Base-by-base conservation (phyloP, 176 grass and related monocot genomes). In the Saccharum spontaneum region DNA sequence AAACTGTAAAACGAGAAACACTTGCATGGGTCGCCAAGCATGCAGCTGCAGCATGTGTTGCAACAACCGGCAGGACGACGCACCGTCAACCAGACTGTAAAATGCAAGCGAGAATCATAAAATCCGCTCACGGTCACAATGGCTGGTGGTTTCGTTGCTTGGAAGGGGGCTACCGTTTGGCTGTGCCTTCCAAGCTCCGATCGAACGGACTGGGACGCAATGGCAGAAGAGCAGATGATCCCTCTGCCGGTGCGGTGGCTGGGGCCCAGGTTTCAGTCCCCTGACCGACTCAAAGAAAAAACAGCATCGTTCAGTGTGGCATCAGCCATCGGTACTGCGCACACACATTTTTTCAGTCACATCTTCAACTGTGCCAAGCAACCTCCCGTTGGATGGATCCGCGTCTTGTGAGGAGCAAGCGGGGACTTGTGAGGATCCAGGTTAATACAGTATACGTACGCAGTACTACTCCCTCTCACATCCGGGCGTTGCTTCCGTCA, bases 241-340 rank as follows among this genome's bases (percentile, higher is more conserved):
- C 26, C 16, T 23, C 14, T 59, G 30, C 43, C 52, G 52, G 54
- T 57, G 54, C 73, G 44, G 54, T 24, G 83, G 78, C 18, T 8
- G 45, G 66, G 16, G 49, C 55, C 79, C 79, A 1, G 18, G 73
- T n/a, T 49, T 81, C 82, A 81, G 88, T 64, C n/a, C 24, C 8
- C 59, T 79, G 59, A 69, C 79, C 88, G n/a, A 90, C 84, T 77
- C 70, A 48, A 60, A 68, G 82, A 49, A 36, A 36, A 36, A 22
- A 22, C 16, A 38, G 39, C 77, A 24, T 52, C 20, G 76, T 50
- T 69, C 76, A 80, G 73, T 13, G 28, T 39, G 61, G 77, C 82
- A 67, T 80, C 76, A 60, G 76, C 41, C 50, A 40, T 18, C 44
- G 23, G 13, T 6, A 37, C 30, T 23, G 57, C 72, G 16, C 55